A percentile compares a stretch with the other conserved stretches of the same genome.
These are phyloP conservation scores for Bondarzewia mesenterica DNA, from an alignment of 1,284 basidiomycete species.

Conservation along the genomic window DNA sequence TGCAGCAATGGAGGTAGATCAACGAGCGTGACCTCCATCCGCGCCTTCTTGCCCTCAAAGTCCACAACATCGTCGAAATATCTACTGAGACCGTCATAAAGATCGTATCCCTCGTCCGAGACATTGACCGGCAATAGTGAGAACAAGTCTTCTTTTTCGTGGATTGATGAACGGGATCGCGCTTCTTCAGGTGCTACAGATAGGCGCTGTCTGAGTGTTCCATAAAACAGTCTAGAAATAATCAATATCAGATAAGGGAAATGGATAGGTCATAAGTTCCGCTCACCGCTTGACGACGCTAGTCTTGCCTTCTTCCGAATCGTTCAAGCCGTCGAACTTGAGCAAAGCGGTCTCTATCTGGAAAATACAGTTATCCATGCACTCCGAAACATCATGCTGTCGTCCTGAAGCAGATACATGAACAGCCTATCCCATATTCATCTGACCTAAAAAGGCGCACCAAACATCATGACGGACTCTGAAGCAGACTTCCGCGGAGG, in stretches of 20 bases:
- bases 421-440: too few relatives aligned
- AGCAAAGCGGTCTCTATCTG: slow-evolving; percentile 92
- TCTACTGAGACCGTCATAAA: slow-evolving; percentile 90
- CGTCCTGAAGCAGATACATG: slow-evolving; percentile 54
- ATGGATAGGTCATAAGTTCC: not conserved
- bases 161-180: slow-evolving; percentile 49
- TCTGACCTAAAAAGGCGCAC: slow-evolving; percentile 32
- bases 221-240: slow-evolving; percentile 71
- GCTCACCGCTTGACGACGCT: slow-evolving; percentile 78
- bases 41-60: slow-evolving; percentile 78
- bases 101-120: slow-evolving; percentile 75
- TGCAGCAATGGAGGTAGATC: slow-evolving; percentile 88
- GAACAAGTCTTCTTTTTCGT: slow-evolving; percentile 87
- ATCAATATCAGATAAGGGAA: not conserved
- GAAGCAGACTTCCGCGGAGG: slow-evolving; percentile 56
- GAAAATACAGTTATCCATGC: slow-evolving; percentile 98
- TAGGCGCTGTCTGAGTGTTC: slow-evolving; percentile 76
- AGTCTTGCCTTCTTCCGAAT: slow-evolving; percentile 42
- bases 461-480: slow-evolving; percentile 87
- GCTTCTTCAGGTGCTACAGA: slow-evolving; percentile 37
- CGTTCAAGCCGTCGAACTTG: slow-evolving; percentile 61
- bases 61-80: slow-evolving; percentile 93
- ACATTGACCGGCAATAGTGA: slow-evolving; percentile 94
- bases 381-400: slow-evolving; percentile 97
- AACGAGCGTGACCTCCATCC: slow-evolving; percentile 84